phyloP scores from a whole-genome alignment of 2,329 filamentous ascomycete genomes.

The Sarocladiaceae sp. region DNA sequence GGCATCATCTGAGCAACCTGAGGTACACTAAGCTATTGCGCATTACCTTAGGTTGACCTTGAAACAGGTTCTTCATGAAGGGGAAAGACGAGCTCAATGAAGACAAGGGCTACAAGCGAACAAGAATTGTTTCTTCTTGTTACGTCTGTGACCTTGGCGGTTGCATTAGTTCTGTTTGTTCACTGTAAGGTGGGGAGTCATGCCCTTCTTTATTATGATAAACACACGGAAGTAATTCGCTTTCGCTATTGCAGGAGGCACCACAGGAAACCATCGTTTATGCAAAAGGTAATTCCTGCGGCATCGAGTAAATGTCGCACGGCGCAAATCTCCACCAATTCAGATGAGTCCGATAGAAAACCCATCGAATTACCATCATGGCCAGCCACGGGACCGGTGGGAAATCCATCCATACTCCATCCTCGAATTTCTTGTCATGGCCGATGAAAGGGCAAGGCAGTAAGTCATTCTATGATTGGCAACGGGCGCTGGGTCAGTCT shows the following conservation, averaged over 20 bases:
- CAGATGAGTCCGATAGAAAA: conserved; percentile 26
- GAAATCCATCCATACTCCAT: conserved; percentile 19
- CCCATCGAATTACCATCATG: conserved; percentile 22
- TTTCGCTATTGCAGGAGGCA: background rate
- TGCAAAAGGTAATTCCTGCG: conserved; percentile 28
- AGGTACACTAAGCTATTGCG: too few relatives aligned
- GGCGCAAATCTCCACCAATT: conserved; percentile 29
- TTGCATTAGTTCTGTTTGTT: too few relatives aligned
- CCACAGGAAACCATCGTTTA: conserved; percentile 10
- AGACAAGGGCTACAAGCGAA: too few relatives aligned
- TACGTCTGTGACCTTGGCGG: too few relatives aligned
- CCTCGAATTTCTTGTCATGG: conserved; percentile 20
- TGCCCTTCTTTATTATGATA: background rate
- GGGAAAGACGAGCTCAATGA: too few relatives aligned
- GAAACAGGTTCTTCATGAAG: too few relatives aligned
- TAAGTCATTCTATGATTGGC: conserved; percentile 13
- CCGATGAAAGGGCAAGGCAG: conserved; percentile 19
- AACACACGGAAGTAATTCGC: background rate
- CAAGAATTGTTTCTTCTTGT: too few relatives aligned
- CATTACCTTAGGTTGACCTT: too few relatives aligned
- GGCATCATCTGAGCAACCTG: too few relatives aligned
- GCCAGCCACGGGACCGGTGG: conserved; percentile 21
- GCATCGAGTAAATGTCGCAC: conserved; percentile 21
- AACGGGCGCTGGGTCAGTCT: background rate
- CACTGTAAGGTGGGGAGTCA: too few relatives aligned